Base-by-base conservation (phyloP, 768 basidiomycete species). In the Lepiota venenata region DNA sequence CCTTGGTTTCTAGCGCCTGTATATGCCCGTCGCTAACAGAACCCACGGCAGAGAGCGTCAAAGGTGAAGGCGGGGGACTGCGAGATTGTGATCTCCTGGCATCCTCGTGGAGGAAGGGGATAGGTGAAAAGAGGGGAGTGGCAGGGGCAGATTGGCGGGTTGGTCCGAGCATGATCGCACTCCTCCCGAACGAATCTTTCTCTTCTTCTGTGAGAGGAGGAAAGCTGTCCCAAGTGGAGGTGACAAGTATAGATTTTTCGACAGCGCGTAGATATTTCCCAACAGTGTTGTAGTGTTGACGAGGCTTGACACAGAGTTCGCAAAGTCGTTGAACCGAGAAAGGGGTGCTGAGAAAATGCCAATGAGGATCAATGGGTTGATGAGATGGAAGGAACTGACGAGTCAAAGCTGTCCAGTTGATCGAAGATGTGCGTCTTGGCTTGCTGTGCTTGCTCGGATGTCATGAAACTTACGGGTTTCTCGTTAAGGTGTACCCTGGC, bases 301-400 rank as follows among this genome's bases (percentile, higher is more conserved):
- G 76, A 4, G 92, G 91, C 39, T 78, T 69, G 11, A 88, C 60
- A 59, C 85, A 84, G 21, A 96, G 83, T 64, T 95, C 93, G 65
- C 89, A 91, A 11, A 94, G 73, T 41, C 93, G 84, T 69, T 96
- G 93, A 51, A 95, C 88, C 8, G 93, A 94, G 67, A 95, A 96
- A 2, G 93, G 93, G 0, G 88, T 78, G 15, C 83, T 72, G 51
- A 25, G 10, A 40, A 35, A 9, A 10, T 56, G 36, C 47, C 50
- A 16, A 6, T 60, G 27, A 48, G 53, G 44, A 47, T 35, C 20
- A 15, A 40, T 51, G 38, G 44, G 4, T 18, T 46, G 41, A 32
- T 25, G 39, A 27, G 37, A 47, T 44, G 11, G 36, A 46, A 45
- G 15, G 14, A 47, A 75, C 83, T 45, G 61, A 91, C 91, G 78